Evolutionary conservation across 1,284 basidiomycete species (phyloP), one percentile per base, ranked within the genome.

Genomic region (Heterobasidion occidentale): DNA sequence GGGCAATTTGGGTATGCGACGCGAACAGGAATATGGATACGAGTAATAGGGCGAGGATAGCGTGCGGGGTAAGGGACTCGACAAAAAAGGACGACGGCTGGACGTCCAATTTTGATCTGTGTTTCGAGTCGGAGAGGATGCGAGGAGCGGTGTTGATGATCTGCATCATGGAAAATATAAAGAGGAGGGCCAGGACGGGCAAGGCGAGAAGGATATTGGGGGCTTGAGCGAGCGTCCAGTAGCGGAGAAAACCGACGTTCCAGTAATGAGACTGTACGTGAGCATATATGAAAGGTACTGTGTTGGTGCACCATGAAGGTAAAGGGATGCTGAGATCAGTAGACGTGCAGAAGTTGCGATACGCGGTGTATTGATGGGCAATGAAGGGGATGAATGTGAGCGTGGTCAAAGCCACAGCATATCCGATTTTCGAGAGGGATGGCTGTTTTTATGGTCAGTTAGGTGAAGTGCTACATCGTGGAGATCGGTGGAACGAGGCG

Each of bases 1-100:
- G 80, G 1, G 88, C 77, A 60, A 98, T 98, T 68, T 99, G 96
- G 0, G 89, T 89, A 65, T 99, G 93, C 0, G 94, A 89, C 5
- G 81, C 79, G 64, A 95, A 81, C 9, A 95, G 73, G 19, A 98
- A 75, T 17, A 89, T 72, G 34, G 77, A 66, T 7, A 80, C 77
- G 52, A 90, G 72, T 36, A 81, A 62, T 15, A 84, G 66, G 19
- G 88, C 82, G 62, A 94, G 84, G 14, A 92, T 71, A 0, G 85
- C 80, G 68, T 92, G 86, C 0, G 92, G 89, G 0, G 77, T 61
- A 19, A 72, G 70, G 57, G 67, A 79, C 19, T 57, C 73, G 53
- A 56, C 59, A 55, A 65, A 68, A 64, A 73, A 75, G 51, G 67
- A 49, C 64, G 67, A 49, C 27, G 56, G 35, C 12, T 3, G 35